A percentile compares a stretch with the other conserved stretches of the same genome.
Evolutionary conservation across 805 yeast genomes (phyloP).

Genomic region (Saccharomycopsis sp.): DNA sequence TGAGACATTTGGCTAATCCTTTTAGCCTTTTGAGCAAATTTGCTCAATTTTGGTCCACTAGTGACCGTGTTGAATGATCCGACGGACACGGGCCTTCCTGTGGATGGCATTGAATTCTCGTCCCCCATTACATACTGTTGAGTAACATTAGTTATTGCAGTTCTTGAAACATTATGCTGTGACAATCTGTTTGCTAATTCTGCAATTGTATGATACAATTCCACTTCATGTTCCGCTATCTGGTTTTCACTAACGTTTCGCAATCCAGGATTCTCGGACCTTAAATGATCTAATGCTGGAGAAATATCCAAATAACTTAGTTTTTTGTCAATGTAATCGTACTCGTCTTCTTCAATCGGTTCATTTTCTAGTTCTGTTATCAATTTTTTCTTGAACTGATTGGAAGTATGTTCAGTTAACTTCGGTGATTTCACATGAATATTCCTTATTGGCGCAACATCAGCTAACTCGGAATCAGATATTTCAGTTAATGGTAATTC

Average conservation of each 20-base stretch:
- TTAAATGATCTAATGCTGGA: background rate
- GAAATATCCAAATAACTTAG: background rate
- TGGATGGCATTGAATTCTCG: too few relatives aligned
- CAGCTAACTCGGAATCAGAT: conserved; percentile 7
- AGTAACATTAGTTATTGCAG: conserved; percentile 11
- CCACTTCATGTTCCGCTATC: background rate
- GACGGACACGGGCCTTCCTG: conserved; percentile 4
- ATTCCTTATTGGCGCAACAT: conserved; percentile 1
- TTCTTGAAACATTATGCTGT: conserved; percentile 1
- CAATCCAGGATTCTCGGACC: conserved; percentile 3
- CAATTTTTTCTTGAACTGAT: conserved; percentile 1
- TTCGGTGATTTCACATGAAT: conserved; percentile 3
- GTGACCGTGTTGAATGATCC: background rate
- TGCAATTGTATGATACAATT: background rate
- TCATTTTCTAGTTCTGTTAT: background rate
- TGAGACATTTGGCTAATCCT: conserved; percentile 17
- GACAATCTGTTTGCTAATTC: conserved; percentile 6
- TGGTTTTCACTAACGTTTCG: background rate
- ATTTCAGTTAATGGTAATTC: conserved; percentile 10
- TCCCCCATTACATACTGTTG: background rate
- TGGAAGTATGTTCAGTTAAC: conserved; percentile 3
- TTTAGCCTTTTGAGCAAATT: conserved; percentile 12
- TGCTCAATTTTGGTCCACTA: background rate
- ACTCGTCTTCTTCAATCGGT: background rate
- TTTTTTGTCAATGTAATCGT: background rate